A percentile compares a stretch with the other conserved stretches of the same genome.
These are phyloP conservation scores for Metschnikowia dekortorum DNA, from an alignment of 805 yeast species.

Conservation along the genomic window DNA sequence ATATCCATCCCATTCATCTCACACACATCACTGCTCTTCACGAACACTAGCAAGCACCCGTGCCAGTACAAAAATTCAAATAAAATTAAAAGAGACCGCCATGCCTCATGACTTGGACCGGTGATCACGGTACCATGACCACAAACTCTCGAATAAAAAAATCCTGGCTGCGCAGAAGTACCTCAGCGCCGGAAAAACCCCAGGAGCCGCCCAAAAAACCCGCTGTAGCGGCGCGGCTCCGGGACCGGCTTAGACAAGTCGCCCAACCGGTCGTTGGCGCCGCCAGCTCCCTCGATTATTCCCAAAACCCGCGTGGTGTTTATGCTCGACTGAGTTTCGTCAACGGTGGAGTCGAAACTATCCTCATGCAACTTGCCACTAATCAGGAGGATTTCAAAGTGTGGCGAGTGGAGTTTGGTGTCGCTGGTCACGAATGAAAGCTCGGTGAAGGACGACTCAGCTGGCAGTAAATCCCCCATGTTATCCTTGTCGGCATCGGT, in stretches of 20 bases:
- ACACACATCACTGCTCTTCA: no score
- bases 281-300: neutral
- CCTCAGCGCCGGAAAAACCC: neutral
- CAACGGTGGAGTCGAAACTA: neutral
- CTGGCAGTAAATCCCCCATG: constrained; percentile 5
- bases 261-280: neutral
- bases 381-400: neutral
- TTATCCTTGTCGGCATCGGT: neutral
- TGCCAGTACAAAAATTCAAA: no score
- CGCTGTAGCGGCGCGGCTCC: neutral
- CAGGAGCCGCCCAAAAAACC: neutral
- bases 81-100: no score
- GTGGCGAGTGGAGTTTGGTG: constrained; percentile 1
- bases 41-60: no score
- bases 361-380: neutral
- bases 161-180: no score
- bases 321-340: neutral
- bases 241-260: neutral
- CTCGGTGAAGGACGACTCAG: constrained; percentile 11
- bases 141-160: no score
- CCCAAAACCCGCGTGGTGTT: neutral
- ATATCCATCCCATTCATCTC: no score
- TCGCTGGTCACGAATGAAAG: constrained; percentile 11
- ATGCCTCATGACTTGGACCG: no score
- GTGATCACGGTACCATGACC: no score